Base-by-base conservation (phyloP, 2,329 filamentous ascomycete species). In the Aureobasidium sp. region DNA sequence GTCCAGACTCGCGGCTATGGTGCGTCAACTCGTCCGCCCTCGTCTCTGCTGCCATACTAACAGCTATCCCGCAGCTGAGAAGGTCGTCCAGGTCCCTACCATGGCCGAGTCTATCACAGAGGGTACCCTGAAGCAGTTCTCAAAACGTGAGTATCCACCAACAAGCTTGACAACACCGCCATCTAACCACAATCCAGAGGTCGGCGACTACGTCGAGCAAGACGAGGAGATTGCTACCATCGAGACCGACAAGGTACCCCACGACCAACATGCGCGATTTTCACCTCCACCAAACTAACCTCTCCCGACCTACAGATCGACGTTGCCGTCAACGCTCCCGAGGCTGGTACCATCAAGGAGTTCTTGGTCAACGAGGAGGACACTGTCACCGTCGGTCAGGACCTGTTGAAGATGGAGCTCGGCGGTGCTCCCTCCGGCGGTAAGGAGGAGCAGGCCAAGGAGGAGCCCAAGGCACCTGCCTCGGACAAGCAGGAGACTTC, bases 31-130 rank as follows among this genome's bases (percentile, higher is more conserved):
- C 23, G 8, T n/a, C 17, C 31, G 23, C 15, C 29, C 11, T 11
- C 27, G 15, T 19, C 21, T 7, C 7, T 21, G 21, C 33, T 21
- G 9, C 2, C 11, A 7, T 53, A 50, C 60, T 64, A 46, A 65
- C 37, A 47, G 19, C 40, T 50, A 8, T 19, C 29, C 25, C 43
- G 46, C 64, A 75, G 92, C 92, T 73, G 90, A 95, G 71, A 87
- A 84, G 67, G 78, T 93, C 65, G 85, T 99, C 74, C 93, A 97
- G 78, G 94, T 97, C 67, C 94, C 94, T 35, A 84, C 94, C 73
- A 97, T 99, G 94, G 94, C 94, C 65, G 94, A 99, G 77, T 97
- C 94, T 53, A 97, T 99, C 74, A 95, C 90, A 46, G 94, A 99
- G 76, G 94, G 94, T 63, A 99, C 94, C 23, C 75, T 99, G 70